Conservation (phyloP, 192 early-diverging fungal species). For the Oehlia diaphana region DNA sequence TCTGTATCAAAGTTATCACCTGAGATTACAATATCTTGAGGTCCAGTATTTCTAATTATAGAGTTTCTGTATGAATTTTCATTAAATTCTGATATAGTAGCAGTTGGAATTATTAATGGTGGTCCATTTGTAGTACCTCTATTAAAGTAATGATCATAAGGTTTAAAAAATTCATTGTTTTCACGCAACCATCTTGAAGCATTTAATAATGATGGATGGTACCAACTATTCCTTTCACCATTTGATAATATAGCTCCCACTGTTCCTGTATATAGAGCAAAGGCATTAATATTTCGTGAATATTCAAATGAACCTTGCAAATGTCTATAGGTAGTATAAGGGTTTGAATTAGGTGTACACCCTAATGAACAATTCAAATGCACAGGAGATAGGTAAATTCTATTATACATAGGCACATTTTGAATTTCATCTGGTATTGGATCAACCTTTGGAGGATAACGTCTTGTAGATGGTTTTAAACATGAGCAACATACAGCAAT, state of each 20-base stretch:
- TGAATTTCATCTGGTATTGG: neutral
- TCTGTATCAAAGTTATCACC: too few species aligned
- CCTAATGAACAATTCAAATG: slow-evolving; percentile 11
- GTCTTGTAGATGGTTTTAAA: neutral
- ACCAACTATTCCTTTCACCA: neutral
- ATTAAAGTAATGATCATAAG: too few species aligned
- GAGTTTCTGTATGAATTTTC: too few species aligned
- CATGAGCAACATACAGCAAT: slow-evolving; percentile 9
- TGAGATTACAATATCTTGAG: too few species aligned
- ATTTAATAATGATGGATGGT: neutral
- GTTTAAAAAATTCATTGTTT: neutral
- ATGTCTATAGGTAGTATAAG: slow-evolving; percentile 1
- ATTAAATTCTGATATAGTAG: too few species aligned
- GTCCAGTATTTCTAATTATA: too few species aligned
- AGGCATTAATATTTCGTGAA: neutral
- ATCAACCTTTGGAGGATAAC: neutral
- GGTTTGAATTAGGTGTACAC: neutral
- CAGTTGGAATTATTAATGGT: too few species aligned
- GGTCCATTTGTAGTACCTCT: too few species aligned
- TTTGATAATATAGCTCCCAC: neutral
- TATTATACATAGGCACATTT: neutral
- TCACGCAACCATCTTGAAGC: neutral
- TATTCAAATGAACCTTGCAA: neutral
- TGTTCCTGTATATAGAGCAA: neutral
- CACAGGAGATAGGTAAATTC: slow-evolving; percentile 14